Conservation (phyloP, 495 filamentous ascomycete genomes). For the Aspergillus sparsus region DNA sequence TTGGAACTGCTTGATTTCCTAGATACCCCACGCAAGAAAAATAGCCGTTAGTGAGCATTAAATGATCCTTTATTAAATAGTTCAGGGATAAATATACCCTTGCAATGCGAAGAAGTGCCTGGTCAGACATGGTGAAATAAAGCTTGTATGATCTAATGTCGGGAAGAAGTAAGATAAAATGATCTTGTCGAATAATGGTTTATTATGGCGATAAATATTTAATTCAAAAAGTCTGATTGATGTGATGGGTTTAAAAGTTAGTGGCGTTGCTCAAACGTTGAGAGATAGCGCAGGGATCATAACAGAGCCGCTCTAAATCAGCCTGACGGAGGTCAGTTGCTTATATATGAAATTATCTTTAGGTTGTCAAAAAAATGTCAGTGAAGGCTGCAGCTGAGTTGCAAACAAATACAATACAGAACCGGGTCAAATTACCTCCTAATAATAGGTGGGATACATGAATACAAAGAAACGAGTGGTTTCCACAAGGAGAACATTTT, state of each 20-base stretch:
- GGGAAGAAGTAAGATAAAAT: neutral
- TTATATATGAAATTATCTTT: neutral
- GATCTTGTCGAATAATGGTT: neutral
- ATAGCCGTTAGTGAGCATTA: constrained; percentile 17
- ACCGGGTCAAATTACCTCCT: neutral
- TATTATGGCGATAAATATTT: neutral
- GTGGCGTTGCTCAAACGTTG: neutral
- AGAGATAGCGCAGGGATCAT: neutral
- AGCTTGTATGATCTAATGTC: neutral
- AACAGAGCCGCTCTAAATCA: constrained; percentile 1
- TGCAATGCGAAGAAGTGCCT: constrained; percentile 82
- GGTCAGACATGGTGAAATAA: constrained; percentile 64
- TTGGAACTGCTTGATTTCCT: constrained; percentile 85
- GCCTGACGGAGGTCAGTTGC: neutral
- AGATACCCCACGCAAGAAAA: constrained; percentile 21
- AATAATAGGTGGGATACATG: neutral
- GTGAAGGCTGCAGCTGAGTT: constrained; percentile 3
- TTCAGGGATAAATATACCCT: constrained; percentile 53
- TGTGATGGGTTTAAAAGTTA: neutral
- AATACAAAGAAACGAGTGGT: neutral
- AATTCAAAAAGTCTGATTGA: neutral
- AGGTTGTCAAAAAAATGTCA: constrained; percentile 1
- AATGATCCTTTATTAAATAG: constrained; percentile 35
- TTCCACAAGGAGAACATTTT: no score
- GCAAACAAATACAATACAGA: constrained; percentile 11